Conservation (phyloP, 1,139 yeast species). For the Arxiozyma heterogenica region DNA sequence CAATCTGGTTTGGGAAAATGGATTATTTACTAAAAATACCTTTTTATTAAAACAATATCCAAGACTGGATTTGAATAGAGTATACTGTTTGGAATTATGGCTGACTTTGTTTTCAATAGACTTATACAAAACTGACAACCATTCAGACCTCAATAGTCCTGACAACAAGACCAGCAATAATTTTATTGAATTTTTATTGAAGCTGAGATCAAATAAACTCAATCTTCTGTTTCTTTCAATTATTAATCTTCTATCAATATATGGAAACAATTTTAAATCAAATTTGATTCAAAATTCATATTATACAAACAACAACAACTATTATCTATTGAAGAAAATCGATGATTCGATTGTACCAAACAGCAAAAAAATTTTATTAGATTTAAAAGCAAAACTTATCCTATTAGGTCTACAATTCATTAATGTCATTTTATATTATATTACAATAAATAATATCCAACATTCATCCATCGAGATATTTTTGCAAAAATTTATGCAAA, state of each 20-base stretch:
- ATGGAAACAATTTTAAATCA: conserved; percentile 12
- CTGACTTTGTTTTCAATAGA: conserved; percentile 56
- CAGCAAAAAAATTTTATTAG: conserved; percentile 30
- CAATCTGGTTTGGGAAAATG: conserved; percentile 20
- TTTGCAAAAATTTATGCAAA: conserved; percentile 43
- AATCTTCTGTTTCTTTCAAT: conserved; percentile 53
- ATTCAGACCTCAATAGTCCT: background rate
- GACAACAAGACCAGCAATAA: background rate
- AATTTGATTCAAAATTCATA: background rate
- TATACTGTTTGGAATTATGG: conserved; percentile 56
- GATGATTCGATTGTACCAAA: conserved; percentile 1
- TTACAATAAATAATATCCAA: conserved; percentile 20
- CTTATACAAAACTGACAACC: conserved; percentile 35
- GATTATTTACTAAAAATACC: conserved; percentile 15
- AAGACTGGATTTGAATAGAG: conserved; percentile 53
- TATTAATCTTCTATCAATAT: conserved; percentile 48
- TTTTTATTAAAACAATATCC: conserved; percentile 33
- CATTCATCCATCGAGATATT: conserved; percentile 14
- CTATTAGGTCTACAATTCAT: conserved; percentile 55
- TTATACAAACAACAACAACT: background rate
- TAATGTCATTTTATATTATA: conserved; percentile 39
- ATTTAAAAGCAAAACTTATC: conserved; percentile 43
- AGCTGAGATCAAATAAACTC: background rate
- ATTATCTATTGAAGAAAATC: background rate
- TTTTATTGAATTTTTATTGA: background rate